Evolutionary conservation across 176 grass and related monocot genomes (phyloP), one percentile per base, ranked within the genome.

Genomic region (Rhynchospora pubera): DNA sequence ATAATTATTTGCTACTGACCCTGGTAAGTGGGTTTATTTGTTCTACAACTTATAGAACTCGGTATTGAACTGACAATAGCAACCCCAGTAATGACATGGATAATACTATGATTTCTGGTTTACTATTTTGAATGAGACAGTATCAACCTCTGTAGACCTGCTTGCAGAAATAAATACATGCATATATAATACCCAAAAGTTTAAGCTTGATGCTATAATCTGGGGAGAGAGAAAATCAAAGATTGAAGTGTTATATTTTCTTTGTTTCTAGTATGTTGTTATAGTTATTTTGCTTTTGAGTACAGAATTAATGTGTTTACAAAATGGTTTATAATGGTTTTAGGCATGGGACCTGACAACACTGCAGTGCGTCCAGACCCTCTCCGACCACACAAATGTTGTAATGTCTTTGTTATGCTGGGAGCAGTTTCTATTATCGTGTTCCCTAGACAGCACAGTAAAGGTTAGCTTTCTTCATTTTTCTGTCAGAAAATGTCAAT

Each of bases 371-470:
- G 79, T 96, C 82, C 97, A 96, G 77, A 99, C 91, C 4, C 97
- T 99, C 80, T 89, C 89, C 68, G 93, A 93, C 66, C 97, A 99
- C 81, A 89, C 87, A 3, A 85, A 78, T 62, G 89, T 90, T 64
- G 93, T 99, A 46, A 99, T 96, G 93, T 93, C 93, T 84, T 65
- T 99, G 45, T 83, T 99, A 44, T 96, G 93, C 81, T 99, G 97
- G 97, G 93, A 99, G 78, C 91, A 99, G 45, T 99, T 99, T 86
- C 87, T 99, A 58, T 83, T 99, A 86, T 99, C 97, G 9, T 99
- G 89, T 85, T 99, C 97, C 55, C 89, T 99, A 85, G 97, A 99
- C 76, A 82, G 76, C 82, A 93, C 97, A 79, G 85, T 99, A 89
- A 99, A 99, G 89, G 97, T 99, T 82, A 5, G 23, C 48, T 73